Conservation (phyloP, 1,139 yeast genomes). For the Geotrichum australiense region DNA sequence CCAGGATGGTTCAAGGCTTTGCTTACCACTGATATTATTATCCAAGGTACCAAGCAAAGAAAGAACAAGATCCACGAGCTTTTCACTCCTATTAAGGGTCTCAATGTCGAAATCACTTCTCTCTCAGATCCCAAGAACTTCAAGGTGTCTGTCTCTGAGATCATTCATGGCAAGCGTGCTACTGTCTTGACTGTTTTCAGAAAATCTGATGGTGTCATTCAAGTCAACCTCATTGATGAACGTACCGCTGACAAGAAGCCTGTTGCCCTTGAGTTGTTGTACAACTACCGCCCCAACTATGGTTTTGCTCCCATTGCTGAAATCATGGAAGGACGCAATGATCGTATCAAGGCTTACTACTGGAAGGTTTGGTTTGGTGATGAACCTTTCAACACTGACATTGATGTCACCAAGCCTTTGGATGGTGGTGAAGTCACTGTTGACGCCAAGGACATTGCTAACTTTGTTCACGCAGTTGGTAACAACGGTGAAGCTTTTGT, state of each 20-base stretch:
- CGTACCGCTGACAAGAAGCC: conserved; percentile 76
- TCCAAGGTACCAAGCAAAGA: conserved; percentile 76
- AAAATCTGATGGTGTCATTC: conserved; percentile 45
- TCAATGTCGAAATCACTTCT: conserved; percentile 57
- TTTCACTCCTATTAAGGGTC: conserved; percentile 63
- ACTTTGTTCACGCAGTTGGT: conserved; percentile 95
- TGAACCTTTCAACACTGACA: conserved; percentile 45
- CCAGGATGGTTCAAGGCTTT: conserved; percentile 92
- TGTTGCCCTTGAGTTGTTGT: conserved; percentile 68
- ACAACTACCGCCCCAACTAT: conserved; percentile 70
- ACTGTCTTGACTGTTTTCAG: conserved; percentile 60
- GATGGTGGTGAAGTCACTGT: conserved; percentile 65
- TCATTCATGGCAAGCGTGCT: conserved; percentile 61
- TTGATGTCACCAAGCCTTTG: conserved; percentile 57
- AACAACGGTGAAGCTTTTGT: conserved; percentile 96
- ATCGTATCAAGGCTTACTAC: conserved; percentile 89
- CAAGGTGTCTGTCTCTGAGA: conserved; percentile 58
- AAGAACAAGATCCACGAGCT: conserved; percentile 74
- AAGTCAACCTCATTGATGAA: conserved; percentile 73
- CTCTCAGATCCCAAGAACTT: conserved; percentile 48
- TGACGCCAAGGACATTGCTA: conserved; percentile 72
- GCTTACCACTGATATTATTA: conserved; percentile 68
- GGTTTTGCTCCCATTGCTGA: conserved; percentile 95
- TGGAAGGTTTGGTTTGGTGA: conserved; percentile 95
- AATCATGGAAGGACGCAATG: conserved; percentile 83